These are phyloP conservation scores for Cladochytrium replicatum DNA, from an alignment of 192 early-diverging fungal species.

Conservation along the genomic window DNA sequence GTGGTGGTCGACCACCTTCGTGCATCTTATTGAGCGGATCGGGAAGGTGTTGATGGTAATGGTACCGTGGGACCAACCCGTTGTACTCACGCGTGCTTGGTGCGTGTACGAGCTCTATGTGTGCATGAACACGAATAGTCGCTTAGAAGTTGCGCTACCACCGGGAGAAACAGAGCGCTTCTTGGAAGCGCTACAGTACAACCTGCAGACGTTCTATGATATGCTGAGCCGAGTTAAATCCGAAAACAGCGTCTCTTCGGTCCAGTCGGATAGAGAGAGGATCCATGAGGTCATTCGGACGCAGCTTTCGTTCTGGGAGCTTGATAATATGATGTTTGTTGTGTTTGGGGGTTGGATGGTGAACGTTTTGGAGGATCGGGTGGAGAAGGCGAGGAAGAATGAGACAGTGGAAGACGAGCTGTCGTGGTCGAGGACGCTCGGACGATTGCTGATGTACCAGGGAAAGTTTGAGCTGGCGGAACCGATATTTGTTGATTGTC, in stretches of 20 bases:
- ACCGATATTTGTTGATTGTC: slow-evolving; percentile 7
- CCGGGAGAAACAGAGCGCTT: neutral
- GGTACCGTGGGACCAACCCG: no score
- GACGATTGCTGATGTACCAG: slow-evolving; percentile 1
- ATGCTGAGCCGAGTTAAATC: neutral
- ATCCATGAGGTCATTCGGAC: slow-evolving; percentile 5
- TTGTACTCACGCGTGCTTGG: neutral
- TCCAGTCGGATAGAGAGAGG: slow-evolving; percentile 4
- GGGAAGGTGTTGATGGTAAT: no score
- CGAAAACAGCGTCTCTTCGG: neutral
- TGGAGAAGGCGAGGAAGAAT: neutral
- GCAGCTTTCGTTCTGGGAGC: neutral
- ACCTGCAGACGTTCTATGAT: neutral
- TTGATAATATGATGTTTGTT: slow-evolving; percentile 10
- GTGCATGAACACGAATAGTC: slow-evolving; percentile 4
- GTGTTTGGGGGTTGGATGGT: slow-evolving; percentile 5
- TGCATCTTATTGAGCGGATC: neutral
- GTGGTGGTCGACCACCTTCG: neutral
- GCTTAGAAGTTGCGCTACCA: slow-evolving; percentile 5
- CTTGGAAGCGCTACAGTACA: neutral
- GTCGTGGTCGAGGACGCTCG: slow-evolving; percentile 1
- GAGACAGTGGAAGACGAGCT: slow-evolving; percentile 13
- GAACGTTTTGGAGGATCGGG: neutral
- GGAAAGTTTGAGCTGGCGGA: slow-evolving; percentile 14
- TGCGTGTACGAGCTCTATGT: neutral